Evolutionary conservation across 2,329 filamentous ascomycete species (phyloP), one percentile per base, ranked within the genome.

Genomic region (Xylaria hypoxylon): DNA sequence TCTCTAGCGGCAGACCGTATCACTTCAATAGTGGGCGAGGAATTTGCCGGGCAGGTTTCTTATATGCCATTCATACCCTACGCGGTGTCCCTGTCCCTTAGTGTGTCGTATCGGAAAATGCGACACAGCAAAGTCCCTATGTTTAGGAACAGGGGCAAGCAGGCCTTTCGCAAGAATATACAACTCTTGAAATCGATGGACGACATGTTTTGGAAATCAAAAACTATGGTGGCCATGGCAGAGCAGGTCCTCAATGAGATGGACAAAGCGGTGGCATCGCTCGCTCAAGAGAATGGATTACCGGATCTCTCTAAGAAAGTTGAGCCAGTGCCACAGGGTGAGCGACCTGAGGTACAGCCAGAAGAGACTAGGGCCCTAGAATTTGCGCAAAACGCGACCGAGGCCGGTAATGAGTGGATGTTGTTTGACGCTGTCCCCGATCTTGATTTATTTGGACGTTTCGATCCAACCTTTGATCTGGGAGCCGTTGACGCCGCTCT

Each of bases 71-170:
- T 89, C 64, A 81, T 90, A 0, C 87, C 88, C 0, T 90, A 90
- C 63, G 87, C 86, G 0, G 80, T 90, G 0, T 87, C 87, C 0
- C 80, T 90, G 0, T 85, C 88, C 0, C 80, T 90, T 1, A 88
- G 86, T 52, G 86, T 90, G 1, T 85, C 86, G 13, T 90, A 90
- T 69, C 83, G 86, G 50, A 89, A 89, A 72, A 88, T 90, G 86
- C 82, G 87, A 1, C 85, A 89, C 70, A 88, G 86, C 63, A 83
- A 83, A 13, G 78, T 89, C 0, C 84, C 87, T 1, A 85, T 88
- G 81, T 89, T 88, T 66, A 83, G 87, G 3, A 80, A 81, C 0
- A 79, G 87, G n/a, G 84, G 86, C 5, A 84, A 85, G 68, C 80
- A 79, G 15, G 80, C 84, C 0, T 89, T 90, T 71, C 81, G 82